These are phyloP conservation scores for Gracilaria caudata DNA, from an alignment of 23 red algal species.

Conservation along the genomic window DNA sequence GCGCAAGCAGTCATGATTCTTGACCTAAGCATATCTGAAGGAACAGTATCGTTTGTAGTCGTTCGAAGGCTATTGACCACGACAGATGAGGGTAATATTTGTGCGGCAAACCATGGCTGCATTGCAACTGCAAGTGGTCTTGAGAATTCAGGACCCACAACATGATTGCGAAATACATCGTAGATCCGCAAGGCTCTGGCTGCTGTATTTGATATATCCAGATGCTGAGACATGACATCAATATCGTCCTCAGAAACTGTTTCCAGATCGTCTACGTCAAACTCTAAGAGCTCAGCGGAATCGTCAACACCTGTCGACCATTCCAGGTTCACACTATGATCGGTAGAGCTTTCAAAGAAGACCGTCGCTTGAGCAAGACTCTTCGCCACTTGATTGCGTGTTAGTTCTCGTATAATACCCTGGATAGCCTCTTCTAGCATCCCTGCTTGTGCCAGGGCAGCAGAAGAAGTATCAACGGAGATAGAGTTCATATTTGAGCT, in stretches of 20 bases:
- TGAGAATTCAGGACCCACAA: slow-evolving; percentile 47
- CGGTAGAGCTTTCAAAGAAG: slow-evolving; percentile 48
- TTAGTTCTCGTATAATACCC: slow-evolving; percentile 43
- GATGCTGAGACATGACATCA: slow-evolving; percentile 62
- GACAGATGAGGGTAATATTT: slow-evolving; percentile 54
- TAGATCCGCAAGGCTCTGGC: slow-evolving; percentile 57
- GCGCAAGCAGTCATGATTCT: slow-evolving; percentile 53
- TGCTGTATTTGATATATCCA: slow-evolving; percentile 63
- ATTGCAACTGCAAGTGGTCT: slow-evolving; percentile 42
- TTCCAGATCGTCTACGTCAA: slow-evolving; percentile 72
- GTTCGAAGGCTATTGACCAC: slow-evolving; percentile 37
- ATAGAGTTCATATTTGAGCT: neutral
- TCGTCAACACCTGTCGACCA: slow-evolving; percentile 39
- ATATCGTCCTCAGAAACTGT: slow-evolving; percentile 50
- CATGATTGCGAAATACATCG: slow-evolving; percentile 52
- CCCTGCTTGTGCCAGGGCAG: slow-evolving; percentile 35
- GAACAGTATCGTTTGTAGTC: neutral
- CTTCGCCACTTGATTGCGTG: slow-evolving; percentile 43
- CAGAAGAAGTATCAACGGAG: slow-evolving; percentile 8
- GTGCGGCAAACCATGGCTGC: slow-evolving; percentile 55
- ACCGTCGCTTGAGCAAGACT: slow-evolving; percentile 46
- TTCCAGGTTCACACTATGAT: slow-evolving; percentile 25
- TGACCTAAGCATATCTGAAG: slow-evolving; percentile 26
- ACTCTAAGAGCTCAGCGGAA: slow-evolving; percentile 59
- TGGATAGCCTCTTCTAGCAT: slow-evolving; percentile 53